Evolutionary conservation across 768 basidiomycete species (phyloP), one percentile per base, ranked within the genome.

Genomic region (Lanmaoa pseudosensibilis): DNA sequence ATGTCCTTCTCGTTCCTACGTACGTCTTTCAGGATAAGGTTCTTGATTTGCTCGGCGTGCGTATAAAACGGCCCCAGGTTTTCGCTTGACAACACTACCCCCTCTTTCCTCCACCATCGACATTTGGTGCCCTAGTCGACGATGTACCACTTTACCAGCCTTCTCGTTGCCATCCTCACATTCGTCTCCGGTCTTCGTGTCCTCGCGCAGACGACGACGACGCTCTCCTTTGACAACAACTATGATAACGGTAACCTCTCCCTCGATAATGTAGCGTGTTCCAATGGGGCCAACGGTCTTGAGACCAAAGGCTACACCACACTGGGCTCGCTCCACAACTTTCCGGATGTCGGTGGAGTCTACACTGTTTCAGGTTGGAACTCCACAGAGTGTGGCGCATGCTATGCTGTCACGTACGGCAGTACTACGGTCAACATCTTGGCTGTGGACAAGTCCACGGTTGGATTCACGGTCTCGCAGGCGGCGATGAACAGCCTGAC

Each of bases 361-460:
- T 54, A 54, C 33, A 66, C 65, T 36, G 61, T 74, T 23, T 18
- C 46, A 13, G 62, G 65, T 0, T 70, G 32, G 38, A 46, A 65
- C 58, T 69, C 68, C 2, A 1, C 69, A 0, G 39, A 54, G 16
- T 75, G 73, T 30, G 73, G 73, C 11, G 12, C 60, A 3, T 74
- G 73, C 53, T 75, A 75, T 44, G 53, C 59, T 4, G 58, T 75
- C 37, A 69, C 65, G 10, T 74, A 63, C 47, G 54, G 46, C 0
- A 40, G 1, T 21, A 77, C 54, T 41, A 80, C 69, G 48, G 72
- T 87, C 66, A 77, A 78, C 48, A 68, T 87, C 15, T 59, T 82
- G 10, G 87, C 80, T 2, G 75, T 88, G 39, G 87, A 89, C 59
- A 69, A 70, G 54, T 74, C 84, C 13, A 52, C 33, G 36, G 33